phyloP scores from a whole-genome alignment of 2,329 filamentous ascomycete genomes.

The Exophiala calicioides region DNA sequence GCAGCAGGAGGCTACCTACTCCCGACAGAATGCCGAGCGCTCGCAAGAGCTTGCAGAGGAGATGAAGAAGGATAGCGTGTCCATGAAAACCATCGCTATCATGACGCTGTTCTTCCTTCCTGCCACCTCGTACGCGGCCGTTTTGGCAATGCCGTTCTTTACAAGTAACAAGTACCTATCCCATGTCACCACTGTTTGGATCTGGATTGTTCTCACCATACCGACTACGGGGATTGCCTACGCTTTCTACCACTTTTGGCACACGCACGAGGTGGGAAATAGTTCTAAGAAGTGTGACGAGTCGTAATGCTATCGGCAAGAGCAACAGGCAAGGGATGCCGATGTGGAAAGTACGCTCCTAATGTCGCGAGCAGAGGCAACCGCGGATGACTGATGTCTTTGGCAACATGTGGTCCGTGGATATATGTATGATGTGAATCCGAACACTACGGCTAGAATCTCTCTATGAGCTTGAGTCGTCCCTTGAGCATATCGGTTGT shows the following conservation, averaged over 20 bases:
- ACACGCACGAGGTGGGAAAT: too few species aligned
- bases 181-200: neutral
- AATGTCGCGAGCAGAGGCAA: too few species aligned
- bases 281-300: too few species aligned
- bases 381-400: too few species aligned
- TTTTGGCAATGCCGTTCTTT: constrained; percentile 4
- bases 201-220: constrained; percentile 2
- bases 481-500: too few species aligned
- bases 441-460: too few species aligned
- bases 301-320: too few species aligned
- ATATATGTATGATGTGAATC: too few species aligned
- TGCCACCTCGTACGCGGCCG: constrained; percentile 1
- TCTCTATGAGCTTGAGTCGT: too few species aligned
- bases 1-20: neutral
- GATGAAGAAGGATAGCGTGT: neutral
- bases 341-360: too few species aligned
- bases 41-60: neutral
- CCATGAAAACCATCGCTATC: neutral
- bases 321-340: too few species aligned
- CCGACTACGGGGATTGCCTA: neutral
- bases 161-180: neutral
- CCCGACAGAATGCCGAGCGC: neutral
- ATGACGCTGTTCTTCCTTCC: constrained; percentile 2
- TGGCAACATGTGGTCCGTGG: too few species aligned
- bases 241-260: neutral